Percentiles rank a stretch among this genome's conserved stretches.
These are phyloP conservation scores for Lepidium didymum DNA, from an alignment of 345 rosid species.

Conservation along the genomic window DNA sequence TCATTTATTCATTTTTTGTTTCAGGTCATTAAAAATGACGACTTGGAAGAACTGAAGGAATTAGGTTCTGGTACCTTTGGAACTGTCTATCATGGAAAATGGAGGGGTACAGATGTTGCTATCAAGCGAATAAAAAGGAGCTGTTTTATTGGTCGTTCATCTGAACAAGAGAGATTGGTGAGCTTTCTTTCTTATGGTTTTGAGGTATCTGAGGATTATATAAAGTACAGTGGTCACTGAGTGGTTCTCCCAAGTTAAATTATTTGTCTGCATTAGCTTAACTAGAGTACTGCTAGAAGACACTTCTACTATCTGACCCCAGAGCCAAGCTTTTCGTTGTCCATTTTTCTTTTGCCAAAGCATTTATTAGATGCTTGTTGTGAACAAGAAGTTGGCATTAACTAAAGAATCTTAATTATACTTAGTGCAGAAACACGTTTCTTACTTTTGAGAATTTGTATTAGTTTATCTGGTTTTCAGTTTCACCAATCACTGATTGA, in stretches of 20 bases:
- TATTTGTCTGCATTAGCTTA: slow-evolving; percentile 10
- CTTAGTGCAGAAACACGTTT: neutral
- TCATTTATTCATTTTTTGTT: slow-evolving; percentile 4
- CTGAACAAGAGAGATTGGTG: slow-evolving; percentile 96
- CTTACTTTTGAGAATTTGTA: slow-evolving; percentile 1
- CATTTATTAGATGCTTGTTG: neutral
- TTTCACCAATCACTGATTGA: slow-evolving; percentile 10
- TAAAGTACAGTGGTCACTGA: neutral
- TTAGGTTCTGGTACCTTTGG: slow-evolving; percentile 99
- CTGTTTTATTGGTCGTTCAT: slow-evolving; percentile 91
- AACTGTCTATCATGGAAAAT: slow-evolving; percentile 98
- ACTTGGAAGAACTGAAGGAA: slow-evolving; percentile 93
- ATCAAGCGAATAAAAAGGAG: slow-evolving; percentile 89
- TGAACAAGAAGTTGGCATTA: slow-evolving; percentile 2
- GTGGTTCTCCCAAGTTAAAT: neutral
- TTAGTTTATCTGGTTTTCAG: neutral
- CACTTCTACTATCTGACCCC: neutral
- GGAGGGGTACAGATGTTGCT: slow-evolving; percentile 99
- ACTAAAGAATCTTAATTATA: neutral
- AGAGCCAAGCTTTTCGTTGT: neutral
- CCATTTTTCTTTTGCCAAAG: slow-evolving; percentile 1
- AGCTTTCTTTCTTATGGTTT: slow-evolving; percentile 10
- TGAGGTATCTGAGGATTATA: neutral
- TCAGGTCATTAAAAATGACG: slow-evolving; percentile 87
- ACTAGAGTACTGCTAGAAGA: neutral